phyloP scores from a whole-genome alignment of 345 rosid species.

The Euphorbia tirucalli region DNA sequence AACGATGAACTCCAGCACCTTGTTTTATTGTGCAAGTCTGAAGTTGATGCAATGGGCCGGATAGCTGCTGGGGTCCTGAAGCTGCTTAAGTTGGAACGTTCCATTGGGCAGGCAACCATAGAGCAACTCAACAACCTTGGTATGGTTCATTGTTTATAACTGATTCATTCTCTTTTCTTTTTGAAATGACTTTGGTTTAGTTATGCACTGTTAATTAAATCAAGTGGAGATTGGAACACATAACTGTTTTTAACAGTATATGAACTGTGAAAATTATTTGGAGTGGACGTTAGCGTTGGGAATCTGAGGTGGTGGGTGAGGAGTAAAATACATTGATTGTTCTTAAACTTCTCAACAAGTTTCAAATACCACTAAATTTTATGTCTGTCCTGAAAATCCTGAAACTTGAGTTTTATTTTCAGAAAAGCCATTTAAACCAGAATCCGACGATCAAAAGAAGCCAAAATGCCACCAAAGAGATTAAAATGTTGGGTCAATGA shows the following conservation, averaged over 20 bases:
- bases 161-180: neutral
- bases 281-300: neutral
- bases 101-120: conserved; percentile 74
- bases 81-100: conserved; percentile 75
- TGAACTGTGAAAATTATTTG: neutral
- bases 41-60: conserved; percentile 90
- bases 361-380: too few relatives aligned
- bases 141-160: conserved; percentile 26
- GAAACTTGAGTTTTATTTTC: too few relatives aligned
- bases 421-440: too few relatives aligned
- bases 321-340: too few relatives aligned
- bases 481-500: too few relatives aligned
- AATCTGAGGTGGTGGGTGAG: neutral
- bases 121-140: conserved; percentile 95
- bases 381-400: too few relatives aligned
- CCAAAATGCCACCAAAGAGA: too few relatives aligned
- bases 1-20: conserved; percentile 90
- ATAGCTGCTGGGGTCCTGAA: conserved; percentile 82
- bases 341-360: too few relatives aligned
- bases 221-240: neutral
- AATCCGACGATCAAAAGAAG: too few relatives aligned
- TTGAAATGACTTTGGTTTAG: neutral
- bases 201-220: neutral
- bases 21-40: conserved; percentile 73
- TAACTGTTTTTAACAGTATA: neutral